These are phyloP conservation scores for Herpetospermum pedunculosum DNA, from an alignment of 306 rosid genomes.

Conservation along the genomic window DNA sequence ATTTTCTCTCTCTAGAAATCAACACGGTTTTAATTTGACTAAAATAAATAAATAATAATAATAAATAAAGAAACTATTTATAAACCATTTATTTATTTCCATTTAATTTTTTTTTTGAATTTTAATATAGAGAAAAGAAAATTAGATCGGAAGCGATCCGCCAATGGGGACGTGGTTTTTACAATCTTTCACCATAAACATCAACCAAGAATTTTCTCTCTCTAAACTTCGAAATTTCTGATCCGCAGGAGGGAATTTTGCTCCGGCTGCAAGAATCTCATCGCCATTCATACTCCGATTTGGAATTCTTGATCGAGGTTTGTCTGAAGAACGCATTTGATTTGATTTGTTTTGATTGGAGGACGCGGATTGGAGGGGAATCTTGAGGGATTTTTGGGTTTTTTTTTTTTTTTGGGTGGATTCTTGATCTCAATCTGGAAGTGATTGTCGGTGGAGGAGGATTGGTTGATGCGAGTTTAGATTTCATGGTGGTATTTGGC, in stretches of 20 bases:
- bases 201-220: slow-evolving; percentile 5
- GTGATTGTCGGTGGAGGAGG: slow-evolving; percentile 29
- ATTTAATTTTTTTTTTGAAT: slow-evolving; percentile 1
- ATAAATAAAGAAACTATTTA: neutral
- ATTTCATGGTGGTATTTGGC: slow-evolving; percentile 57
- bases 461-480: slow-evolving; percentile 30
- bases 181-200: slow-evolving; percentile 7
- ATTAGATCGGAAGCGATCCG: slow-evolving; percentile 12
- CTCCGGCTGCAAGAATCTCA: neutral
- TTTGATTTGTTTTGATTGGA: neutral
- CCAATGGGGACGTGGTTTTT: neutral
- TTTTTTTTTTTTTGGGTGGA: neutral
- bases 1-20: slow-evolving; percentile 17
- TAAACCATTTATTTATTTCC: neutral
- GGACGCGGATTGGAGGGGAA: neutral
- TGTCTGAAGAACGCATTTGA: neutral
- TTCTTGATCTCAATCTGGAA: slow-evolving; percentile 10
- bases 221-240: neutral
- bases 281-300: neutral
- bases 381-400: slow-evolving; percentile 12
- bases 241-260: neutral
- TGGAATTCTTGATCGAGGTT: neutral
- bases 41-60: neutral
- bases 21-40: slow-evolving; percentile 45
- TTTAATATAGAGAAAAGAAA: neutral